These are phyloP conservation scores for Haplosporangium sp. DNA, from an alignment of 371 early-diverging fungal species.

Conservation along the genomic window DNA sequence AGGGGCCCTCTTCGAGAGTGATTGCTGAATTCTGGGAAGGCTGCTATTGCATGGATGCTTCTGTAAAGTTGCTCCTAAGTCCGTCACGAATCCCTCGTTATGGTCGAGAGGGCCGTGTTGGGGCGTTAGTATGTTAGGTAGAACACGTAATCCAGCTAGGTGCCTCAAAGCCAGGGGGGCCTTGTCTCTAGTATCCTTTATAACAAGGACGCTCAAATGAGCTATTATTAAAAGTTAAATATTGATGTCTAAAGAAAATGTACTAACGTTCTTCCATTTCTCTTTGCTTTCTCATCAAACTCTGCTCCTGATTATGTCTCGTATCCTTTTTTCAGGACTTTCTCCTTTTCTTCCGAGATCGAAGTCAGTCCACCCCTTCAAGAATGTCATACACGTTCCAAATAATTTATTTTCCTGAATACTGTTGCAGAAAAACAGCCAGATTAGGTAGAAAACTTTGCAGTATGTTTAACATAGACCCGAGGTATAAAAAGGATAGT, in stretches of 20 bases:
- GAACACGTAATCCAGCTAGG: slow-evolving; percentile 15
- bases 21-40: slow-evolving; percentile 17
- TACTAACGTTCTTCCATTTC: not conserved
- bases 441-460: too few species aligned
- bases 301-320: too few species aligned
- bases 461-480: too few species aligned
- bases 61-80: slow-evolving; percentile 10
- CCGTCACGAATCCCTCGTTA: slow-evolving; percentile 18
- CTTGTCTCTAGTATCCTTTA: slow-evolving; percentile 14
- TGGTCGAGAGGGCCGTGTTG: slow-evolving; percentile 15
- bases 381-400: too few species aligned
- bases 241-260: not conserved
- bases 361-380: too few species aligned
- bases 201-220: too few species aligned
- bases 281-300: too few species aligned
- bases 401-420: too few species aligned
- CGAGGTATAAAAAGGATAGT: too few species aligned
- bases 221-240: not conserved
- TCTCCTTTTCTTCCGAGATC: too few species aligned
- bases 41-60: slow-evolving; percentile 17
- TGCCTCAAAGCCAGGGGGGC: not conserved
- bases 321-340: too few species aligned
- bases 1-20: slow-evolving; percentile 4
- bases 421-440: too few species aligned
- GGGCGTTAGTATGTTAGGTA: slow-evolving; percentile 13